These are phyloP conservation scores for Decorospora gaudefroyi DNA, from an alignment of 2,329 filamentous ascomycete species.

Conservation along the genomic window DNA sequence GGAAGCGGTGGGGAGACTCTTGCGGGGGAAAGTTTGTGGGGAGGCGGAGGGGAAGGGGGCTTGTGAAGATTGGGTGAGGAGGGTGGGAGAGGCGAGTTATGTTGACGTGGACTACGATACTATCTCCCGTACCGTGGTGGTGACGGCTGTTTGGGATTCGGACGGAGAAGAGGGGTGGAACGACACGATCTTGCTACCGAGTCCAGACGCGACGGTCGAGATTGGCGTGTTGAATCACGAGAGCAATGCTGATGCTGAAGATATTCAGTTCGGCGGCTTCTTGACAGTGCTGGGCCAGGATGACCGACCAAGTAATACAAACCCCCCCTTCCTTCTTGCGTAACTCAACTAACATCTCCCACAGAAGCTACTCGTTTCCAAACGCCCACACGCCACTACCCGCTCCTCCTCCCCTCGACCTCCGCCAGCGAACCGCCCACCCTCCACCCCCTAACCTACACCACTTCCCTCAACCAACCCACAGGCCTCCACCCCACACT, in stretches of 20 bases:
- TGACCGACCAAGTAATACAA: constrained; percentile 64
- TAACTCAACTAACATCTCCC: background rate
- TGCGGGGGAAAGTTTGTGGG: constrained; percentile 59
- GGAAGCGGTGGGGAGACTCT: constrained; percentile 58
- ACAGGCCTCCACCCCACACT: constrained; percentile 84
- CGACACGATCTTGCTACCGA: constrained; percentile 47
- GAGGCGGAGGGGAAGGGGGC: constrained; percentile 7
- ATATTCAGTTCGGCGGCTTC: constrained; percentile 77
- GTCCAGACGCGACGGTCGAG: constrained; percentile 65
- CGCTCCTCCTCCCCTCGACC: constrained; percentile 43
- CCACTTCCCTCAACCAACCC: constrained; percentile 67
- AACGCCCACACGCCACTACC: constrained; percentile 81
- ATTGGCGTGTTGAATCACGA: constrained; percentile 77
- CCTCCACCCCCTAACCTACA: constrained; percentile 64
- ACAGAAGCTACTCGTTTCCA: constrained; percentile 77
- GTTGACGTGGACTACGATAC: constrained; percentile 80
- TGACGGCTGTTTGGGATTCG: constrained; percentile 69
- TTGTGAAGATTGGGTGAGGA: constrained; percentile 58
- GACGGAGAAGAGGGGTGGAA: constrained; percentile 50
- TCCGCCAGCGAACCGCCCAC: constrained; percentile 25
- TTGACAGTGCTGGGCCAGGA: constrained; percentile 79
- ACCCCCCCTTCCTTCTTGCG: background rate
- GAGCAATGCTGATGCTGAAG: constrained; percentile 67
- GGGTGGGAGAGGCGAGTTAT: constrained; percentile 61
- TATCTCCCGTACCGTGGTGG: constrained; percentile 65